Base-by-base conservation (phyloP, 495 filamentous ascomycete genomes). In the Trichoderma asperelloides region DNA sequence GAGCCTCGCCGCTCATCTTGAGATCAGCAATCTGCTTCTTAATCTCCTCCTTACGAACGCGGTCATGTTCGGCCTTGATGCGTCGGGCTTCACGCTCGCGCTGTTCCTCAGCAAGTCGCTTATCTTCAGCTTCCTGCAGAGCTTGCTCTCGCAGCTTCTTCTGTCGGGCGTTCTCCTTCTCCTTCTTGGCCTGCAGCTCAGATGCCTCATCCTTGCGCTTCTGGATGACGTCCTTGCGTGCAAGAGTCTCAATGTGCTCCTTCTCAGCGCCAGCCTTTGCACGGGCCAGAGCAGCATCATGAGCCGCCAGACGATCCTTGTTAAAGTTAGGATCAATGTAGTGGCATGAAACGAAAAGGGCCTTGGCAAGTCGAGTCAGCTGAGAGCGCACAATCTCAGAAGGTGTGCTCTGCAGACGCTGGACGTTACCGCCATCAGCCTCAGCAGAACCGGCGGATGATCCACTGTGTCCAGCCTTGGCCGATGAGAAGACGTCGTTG, bases 331-430 rank as follows among this genome's bases (percentile, higher is more conserved):
- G 90, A 72, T 98, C 96, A 69, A 97, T 92, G 73, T 97, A 95
- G 83, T 92, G 91, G 79, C 91, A 96, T 41, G 96, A 94, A 49
- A 95, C 83, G 78, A 91, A 96, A 8, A 98, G 85, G 16, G 91
- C 89, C 79, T 93, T 96, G 43, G 95, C 89, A 41, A 98, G 84
- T 63, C 95, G 92, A 69, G 89, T 90, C 62, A 98, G 85, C 79
- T 98, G 95, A 49, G 94, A 90, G 69, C 95, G 91, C 69, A 97
- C 93, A 76, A 98, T 98, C 78, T 98, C 96, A 12, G 95, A 94
- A 40, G 95, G 95, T 2, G 95, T 98, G 80, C 92, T 94, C 80
- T 98, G 95, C 66, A 98, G 86, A 67, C 94, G 89, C 78, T 98
- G 95, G 23, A 98, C 91, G 55, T 92, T 88, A 74, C 89, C 87